phyloP scores from a whole-genome alignment of 2,329 filamentous ascomycete genomes.

The Colletotrichum lindemuthianum region DNA sequence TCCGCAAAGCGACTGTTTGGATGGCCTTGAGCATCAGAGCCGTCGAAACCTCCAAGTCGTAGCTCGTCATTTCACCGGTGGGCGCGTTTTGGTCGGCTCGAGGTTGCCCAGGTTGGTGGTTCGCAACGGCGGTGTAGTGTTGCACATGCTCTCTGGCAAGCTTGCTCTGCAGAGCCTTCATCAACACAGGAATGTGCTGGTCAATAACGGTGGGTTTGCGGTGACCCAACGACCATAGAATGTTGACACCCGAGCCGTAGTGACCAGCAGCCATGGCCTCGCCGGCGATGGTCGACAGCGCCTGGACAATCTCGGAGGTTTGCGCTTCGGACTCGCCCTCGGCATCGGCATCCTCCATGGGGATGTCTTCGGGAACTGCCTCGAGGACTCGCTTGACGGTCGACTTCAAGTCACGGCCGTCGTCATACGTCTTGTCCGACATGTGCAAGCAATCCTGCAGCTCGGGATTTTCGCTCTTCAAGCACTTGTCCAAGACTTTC shows the following conservation, averaged over 20 bases:
- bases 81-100: conserved; percentile 64
- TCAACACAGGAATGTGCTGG: conserved; percentile 84
- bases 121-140: conserved; percentile 70
- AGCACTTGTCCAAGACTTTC: conserved; percentile 87
- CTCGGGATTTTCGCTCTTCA: conserved; percentile 89
- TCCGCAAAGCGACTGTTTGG: conserved; percentile 88
- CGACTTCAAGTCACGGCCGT: conserved; percentile 76
- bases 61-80: conserved; percentile 70
- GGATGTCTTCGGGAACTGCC: conserved; percentile 82
- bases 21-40: conserved; percentile 94
- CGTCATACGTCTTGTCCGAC: conserved; percentile 74
- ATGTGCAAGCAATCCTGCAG: conserved; percentile 92
- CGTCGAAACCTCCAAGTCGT: conserved; percentile 89
- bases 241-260: conserved; percentile 89
- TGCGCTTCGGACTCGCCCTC: conserved; percentile 85
- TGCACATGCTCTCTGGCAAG: conserved; percentile 93
- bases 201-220: conserved; percentile 89
- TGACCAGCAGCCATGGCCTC: conserved; percentile 85
- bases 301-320: conserved; percentile 87
- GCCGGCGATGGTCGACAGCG: conserved; percentile 85
- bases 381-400: conserved; percentile 86
- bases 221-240: conserved; percentile 89
- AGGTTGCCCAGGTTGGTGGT: conserved; percentile 54
- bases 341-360: conserved; percentile 80
- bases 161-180: conserved; percentile 93